Evolutionary conservation across 768 basidiomycete genomes (phyloP), one percentile per base, ranked within the genome.

Genomic region (Tulasnella sp.): DNA sequence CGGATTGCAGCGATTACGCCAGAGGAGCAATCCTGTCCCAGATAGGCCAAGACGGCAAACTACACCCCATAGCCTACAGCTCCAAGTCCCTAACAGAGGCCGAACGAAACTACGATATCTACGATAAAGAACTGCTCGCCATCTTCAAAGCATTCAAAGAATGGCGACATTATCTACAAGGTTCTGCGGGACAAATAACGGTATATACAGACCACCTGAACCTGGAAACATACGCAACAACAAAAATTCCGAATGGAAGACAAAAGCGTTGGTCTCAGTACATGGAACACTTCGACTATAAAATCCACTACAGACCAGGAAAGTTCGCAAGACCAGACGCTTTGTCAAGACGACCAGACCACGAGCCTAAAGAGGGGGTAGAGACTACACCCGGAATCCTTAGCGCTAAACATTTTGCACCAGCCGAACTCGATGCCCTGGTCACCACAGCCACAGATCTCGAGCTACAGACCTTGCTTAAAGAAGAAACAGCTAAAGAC

Each of bases 61-160:
- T 52, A 52, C 44, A 76, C 38, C 75, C 75, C 2, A 76, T 76
- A 46, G n/a, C 75, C 1, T 76, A 5, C 75, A 9, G 8, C 1
- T 76, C 75, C 2, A 76, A 76, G 34, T 2, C 75, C 19, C 31
- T 76, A 52, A n/a, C 44, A 8, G 6, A 21, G 2, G 27, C 42
- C 27, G 44, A 76, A 76, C 7, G 9, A 38, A 74, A 74, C 16
- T 74, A 74, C 73, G 38, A 74, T 39, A 46, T 74, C 58, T 74
- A 18, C 2, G 34, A 3, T 82, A 83, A 5, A 71, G 73, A 74
- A 42, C 73, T 74, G 2, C 44, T 74, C 19, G 73, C 73, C 31
- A 74, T 74, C 1, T 74, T 40, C 38, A 42, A 73, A 73, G 73
- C 73, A 1, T 36, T 74, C 10, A 38, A 27, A 21, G 36, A 38